Evolutionary conservation across 176 grass and related monocot genomes (phyloP), one percentile per base, ranked within the genome.

Genomic region (Cenchrus fungigraminus): DNA sequence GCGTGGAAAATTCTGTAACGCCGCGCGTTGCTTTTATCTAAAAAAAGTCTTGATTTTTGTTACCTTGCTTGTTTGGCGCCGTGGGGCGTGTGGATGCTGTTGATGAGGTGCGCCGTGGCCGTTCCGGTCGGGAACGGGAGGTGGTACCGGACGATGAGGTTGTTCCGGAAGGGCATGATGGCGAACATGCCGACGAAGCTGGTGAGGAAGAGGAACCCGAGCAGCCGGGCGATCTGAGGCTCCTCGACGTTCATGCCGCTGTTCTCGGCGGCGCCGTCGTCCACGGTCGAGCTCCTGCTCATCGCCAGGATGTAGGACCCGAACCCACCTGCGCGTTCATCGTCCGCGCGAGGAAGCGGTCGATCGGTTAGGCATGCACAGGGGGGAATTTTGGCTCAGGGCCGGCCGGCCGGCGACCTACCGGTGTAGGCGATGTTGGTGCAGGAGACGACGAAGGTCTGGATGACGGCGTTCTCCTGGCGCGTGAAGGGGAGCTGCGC

Each of bases 391-490:
- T 40, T 2, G 37, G 37, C 37, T 40, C 37, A 40, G 37, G 37
- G 37, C 37, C 37, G 37, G 37, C 37, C 37, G 37, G 3, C 37
- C 37, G 37, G 37, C 37, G 37, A 40, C 37, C 3, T 40, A 40
- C 37, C 84, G 8, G 17, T 86, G 84, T 61, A 86, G 1, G 84
- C 84, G 75, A 86, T 52, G 55, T 76, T 52, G 65, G 84, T 42
- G 84, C 84, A 86, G 44, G 83, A 85, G 83, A 90, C 91, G 28
- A 95, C 91, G 89, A 91, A 98, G 4, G 95, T 91, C 87, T 95
- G 92, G 58, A 93, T 93, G 31, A 98, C 83, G 32, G 92, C 90
- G 84, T 98, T 98, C 89, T 98, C 95, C 83, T 95, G 91, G 9
- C 83, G 70, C 20, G 70, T 73, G 70, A 73, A 73, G 25, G 71